Evolutionary conservation across 2,329 filamentous ascomycete genomes (phyloP).

Genomic region (Botrytis hyacinthi): DNA sequence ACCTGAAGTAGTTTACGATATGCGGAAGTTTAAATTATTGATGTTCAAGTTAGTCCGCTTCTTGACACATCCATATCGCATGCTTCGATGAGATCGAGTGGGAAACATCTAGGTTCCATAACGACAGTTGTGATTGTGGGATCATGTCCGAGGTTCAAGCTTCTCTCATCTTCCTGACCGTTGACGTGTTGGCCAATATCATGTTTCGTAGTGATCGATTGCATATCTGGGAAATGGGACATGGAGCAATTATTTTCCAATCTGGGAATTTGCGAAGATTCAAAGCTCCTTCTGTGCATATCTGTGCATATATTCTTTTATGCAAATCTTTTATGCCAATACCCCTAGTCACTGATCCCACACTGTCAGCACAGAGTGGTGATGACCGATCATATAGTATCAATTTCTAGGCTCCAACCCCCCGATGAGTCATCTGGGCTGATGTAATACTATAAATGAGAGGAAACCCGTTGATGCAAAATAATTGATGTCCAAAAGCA

Average conservation of each 20-base stretch:
- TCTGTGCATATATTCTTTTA: background rate
- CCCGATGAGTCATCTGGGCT: background rate
- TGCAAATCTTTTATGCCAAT: background rate
- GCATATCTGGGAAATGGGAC: background rate
- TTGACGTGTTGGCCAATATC: background rate
- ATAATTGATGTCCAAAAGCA: background rate
- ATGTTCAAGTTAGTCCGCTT: background rate
- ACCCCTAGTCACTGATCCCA: background rate
- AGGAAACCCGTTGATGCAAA: background rate
- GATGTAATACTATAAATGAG: background rate
- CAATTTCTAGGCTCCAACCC: background rate
- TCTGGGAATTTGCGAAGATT: background rate
- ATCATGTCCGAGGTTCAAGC: background rate
- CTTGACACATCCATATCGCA: background rate
- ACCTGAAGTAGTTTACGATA: background rate
- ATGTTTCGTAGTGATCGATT: background rate
- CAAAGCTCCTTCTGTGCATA: background rate
- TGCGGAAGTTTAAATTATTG: background rate
- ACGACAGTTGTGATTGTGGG: background rate
- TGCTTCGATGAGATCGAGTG: background rate
- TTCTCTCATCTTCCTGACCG: background rate
- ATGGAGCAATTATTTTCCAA: background rate
- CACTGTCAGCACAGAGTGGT: background rate
- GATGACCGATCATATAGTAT: background rate
- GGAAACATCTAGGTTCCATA: fast-evolving